phyloP scores from a whole-genome alignment of 2,329 filamentous ascomycete genomes.

The Trichoderma gracile region DNA sequence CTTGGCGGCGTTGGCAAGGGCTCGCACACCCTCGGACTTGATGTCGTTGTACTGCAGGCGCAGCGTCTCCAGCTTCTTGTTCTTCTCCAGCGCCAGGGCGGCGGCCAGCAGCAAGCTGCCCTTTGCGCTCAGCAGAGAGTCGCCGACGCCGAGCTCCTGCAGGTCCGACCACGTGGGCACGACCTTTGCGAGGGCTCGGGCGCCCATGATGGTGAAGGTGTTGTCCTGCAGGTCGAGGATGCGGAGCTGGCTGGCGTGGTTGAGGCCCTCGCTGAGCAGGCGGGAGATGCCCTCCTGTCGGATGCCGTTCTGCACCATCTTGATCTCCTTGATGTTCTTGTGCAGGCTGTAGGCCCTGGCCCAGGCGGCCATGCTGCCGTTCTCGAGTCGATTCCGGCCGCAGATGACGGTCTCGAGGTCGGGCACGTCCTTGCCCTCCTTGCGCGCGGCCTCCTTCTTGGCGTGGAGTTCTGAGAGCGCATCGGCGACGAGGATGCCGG shows the following conservation, averaged over 20 bases:
- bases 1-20: constrained; percentile 67
- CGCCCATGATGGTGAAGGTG: constrained; percentile 84
- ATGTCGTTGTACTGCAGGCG: constrained; percentile 95
- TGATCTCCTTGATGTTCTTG: constrained; percentile 76
- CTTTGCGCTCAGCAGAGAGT: constrained; percentile 78
- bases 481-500: constrained; percentile 85
- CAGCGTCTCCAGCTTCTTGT: constrained; percentile 76
- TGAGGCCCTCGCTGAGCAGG: constrained; percentile 76
- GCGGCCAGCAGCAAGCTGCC: constrained; percentile 73
- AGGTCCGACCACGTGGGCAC: constrained; percentile 73
- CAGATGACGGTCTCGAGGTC: constrained; percentile 95
- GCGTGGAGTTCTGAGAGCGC: constrained; percentile 79
- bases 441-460: constrained; percentile 78
- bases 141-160: constrained; percentile 82
- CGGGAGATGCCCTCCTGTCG: constrained; percentile 87
- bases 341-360: constrained; percentile 83
- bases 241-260: constrained; percentile 66
- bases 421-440: constrained; percentile 70
- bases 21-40: constrained; percentile 70
- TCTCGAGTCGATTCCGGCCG: constrained; percentile 92
- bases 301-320: constrained; percentile 99
- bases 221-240: constrained; percentile 95
- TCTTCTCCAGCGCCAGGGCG: constrained; percentile 73
- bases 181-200: constrained; percentile 74
- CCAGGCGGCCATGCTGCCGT: constrained; percentile 95